Conservation (phyloP, 2,329 filamentous ascomycete species). For the Penicillium oxalicum region DNA sequence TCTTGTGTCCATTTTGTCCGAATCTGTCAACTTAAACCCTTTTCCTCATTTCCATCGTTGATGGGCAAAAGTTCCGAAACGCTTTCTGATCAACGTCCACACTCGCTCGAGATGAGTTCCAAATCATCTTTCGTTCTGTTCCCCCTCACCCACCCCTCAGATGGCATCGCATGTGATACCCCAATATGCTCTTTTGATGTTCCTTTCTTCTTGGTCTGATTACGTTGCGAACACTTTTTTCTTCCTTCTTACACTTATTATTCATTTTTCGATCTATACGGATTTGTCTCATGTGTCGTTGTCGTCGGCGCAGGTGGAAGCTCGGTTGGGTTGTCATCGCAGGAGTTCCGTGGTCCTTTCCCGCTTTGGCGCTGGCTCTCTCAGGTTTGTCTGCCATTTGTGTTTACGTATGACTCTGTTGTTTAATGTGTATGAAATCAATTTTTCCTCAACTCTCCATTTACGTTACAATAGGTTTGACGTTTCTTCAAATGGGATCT, state of each 20-base stretch:
- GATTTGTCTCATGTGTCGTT: too few relatives aligned
- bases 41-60: conserved; percentile 1
- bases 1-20: background rate
- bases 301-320: too few relatives aligned
- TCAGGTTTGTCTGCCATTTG: too few relatives aligned
- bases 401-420: too few relatives aligned
- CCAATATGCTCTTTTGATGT: conserved; percentile 13
- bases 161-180: conserved; percentile 31
- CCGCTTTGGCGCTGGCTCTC: too few relatives aligned
- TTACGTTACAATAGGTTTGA: too few relatives aligned
- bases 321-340: too few relatives aligned
- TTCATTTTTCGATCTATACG: too few relatives aligned
- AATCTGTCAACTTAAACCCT: background rate
- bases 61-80: background rate
- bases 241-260: background rate
- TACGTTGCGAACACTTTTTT: background rate
- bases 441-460: too few relatives aligned
- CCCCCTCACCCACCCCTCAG: conserved; percentile 4
- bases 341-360: too few relatives aligned
- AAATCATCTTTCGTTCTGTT: conserved; percentile 1
- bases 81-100: conserved; percentile 3
- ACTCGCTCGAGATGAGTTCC: conserved; percentile 18
- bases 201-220: background rate
- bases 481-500: too few relatives aligned
- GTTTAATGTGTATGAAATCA: too few relatives aligned